Evolutionary conservation across 2,329 filamentous ascomycete species (phyloP).

Genomic region (Podosphaera aphanis): DNA sequence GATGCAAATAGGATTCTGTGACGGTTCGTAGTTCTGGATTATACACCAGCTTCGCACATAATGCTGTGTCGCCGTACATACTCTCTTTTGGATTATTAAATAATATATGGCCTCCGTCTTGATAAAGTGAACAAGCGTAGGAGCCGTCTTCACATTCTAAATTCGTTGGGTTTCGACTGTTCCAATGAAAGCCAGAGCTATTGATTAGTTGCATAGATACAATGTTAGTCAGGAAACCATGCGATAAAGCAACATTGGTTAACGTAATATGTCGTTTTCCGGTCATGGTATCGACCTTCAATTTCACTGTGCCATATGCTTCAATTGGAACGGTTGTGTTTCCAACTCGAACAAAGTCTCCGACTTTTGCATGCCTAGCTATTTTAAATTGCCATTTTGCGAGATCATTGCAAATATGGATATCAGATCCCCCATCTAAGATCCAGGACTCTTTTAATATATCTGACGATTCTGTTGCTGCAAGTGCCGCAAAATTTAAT

Average conservation of each 20-base stretch:
- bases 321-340: not conserved
- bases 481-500: not conserved
- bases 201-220: not conserved
- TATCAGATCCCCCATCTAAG: not conserved
- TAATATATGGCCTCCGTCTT: not conserved
- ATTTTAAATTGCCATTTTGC: not conserved
- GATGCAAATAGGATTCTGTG: too few species aligned
- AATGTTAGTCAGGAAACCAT: conserved; percentile 1
- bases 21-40: not conserved
- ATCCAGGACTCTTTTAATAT: not conserved
- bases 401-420: not conserved
- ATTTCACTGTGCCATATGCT: not conserved
- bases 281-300: not conserved
- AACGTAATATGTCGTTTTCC: not conserved
- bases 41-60: not conserved
- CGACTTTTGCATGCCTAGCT: not conserved
- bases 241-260: not conserved
- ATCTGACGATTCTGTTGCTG: not conserved
- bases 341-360: not conserved
- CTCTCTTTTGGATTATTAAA: not conserved
- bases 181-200: not conserved
- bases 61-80: not conserved
- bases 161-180: not conserved
- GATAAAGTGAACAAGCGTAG: not conserved
- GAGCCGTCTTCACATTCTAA: not conserved